Evolutionary conservation across 1,139 yeast species (phyloP).

Genomic region (Yarrowia galli): DNA sequence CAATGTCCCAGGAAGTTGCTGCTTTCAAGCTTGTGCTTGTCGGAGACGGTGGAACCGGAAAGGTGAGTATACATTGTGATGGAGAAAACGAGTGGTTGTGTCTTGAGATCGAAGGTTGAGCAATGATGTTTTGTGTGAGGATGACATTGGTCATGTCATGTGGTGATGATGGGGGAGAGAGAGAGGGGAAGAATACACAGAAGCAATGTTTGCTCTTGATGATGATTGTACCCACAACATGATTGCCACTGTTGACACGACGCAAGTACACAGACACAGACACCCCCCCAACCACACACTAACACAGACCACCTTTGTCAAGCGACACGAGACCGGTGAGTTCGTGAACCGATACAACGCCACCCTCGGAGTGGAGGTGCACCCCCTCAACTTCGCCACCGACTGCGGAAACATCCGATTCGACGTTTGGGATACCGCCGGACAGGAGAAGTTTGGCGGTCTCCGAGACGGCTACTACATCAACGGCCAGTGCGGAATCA

Average conservation of each 20-base stretch:
- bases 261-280: too few species aligned
- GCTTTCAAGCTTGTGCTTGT: constrained; percentile 96
- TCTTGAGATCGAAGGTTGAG: constrained; percentile 1
- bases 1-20: constrained; percentile 77
- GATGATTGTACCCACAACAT: too few species aligned
- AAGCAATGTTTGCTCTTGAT: too few species aligned
- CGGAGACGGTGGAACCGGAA: constrained; percentile 99
- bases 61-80: constrained; percentile 65
- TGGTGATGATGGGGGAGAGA: too few species aligned
- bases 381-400: constrained; percentile 97
- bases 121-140: background rate
- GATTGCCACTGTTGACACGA: too few species aligned
- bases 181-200: too few species aligned
- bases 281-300: background rate
- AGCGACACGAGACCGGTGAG: constrained; percentile 99
- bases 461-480: constrained; percentile 99
- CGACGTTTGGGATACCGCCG: constrained; percentile 99
- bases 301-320: constrained; percentile 89
- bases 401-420: constrained; percentile 98
- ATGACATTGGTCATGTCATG: background rate
- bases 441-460: constrained; percentile 99
- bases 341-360: constrained; percentile 99
- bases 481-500: constrained; percentile 99
- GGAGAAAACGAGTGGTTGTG: too few species aligned
- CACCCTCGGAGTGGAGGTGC: constrained; percentile 99